phyloP scores from a whole-genome alignment of 2,329 filamentous ascomycete genomes.

The Penicillium griseofulvum region DNA sequence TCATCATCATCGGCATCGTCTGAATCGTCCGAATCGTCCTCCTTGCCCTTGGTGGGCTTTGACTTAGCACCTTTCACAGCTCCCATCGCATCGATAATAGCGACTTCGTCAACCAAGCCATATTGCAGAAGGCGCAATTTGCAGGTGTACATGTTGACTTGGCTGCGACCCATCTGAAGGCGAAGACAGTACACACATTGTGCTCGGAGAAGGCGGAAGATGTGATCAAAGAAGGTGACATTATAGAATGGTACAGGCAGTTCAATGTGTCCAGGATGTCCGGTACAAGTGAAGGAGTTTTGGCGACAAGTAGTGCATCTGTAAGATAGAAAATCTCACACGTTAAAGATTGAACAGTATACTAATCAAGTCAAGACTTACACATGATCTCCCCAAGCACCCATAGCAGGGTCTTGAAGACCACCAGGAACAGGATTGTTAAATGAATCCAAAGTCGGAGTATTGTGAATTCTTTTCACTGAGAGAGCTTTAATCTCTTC shows the following conservation, averaged over 20 bases:
- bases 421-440: conserved; percentile 86
- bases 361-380: conserved; percentile 47
- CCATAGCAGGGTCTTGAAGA: conserved; percentile 87
- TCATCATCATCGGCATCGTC: conserved; percentile 51
- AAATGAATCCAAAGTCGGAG: conserved; percentile 88
- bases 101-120: conserved; percentile 71
- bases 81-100: conserved; percentile 54
- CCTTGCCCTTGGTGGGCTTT: conserved; percentile 46
- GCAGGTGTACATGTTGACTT: conserved; percentile 76
- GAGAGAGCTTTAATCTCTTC: conserved; percentile 85
- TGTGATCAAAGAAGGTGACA: conserved; percentile 92
- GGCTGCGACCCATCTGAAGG: conserved; percentile 72
- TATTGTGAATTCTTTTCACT: conserved; percentile 90
- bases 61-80: conserved; percentile 46
- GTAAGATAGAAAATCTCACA: conserved; percentile 7
- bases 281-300: conserved; percentile 76
- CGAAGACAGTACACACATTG: conserved; percentile 90
- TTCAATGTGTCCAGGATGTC: conserved; percentile 93
- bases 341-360: conserved; percentile 14
- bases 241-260: conserved; percentile 92
- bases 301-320: conserved; percentile 93
- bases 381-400: conserved; percentile 82
- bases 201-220: conserved; percentile 77
- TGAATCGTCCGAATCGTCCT: conserved; percentile 64
- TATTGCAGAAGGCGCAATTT: conserved; percentile 83